A percentile compares a stretch with the other conserved stretches of the same genome.
These are phyloP conservation scores for Malus sieversii DNA, from an alignment of 306 rosid genomes.

Conservation along the genomic window DNA sequence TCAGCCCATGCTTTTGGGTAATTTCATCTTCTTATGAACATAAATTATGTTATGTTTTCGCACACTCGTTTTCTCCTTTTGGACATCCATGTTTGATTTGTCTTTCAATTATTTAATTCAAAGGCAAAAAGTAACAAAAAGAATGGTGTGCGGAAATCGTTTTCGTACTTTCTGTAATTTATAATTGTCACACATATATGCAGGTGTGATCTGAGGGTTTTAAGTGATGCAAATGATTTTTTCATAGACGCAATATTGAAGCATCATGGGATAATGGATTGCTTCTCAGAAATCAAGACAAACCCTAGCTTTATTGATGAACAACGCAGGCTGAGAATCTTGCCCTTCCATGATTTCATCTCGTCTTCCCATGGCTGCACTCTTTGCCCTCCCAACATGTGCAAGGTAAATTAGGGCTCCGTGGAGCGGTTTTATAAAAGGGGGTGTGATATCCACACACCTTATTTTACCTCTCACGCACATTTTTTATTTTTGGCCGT, in stretches of 20 bases:
- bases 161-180: not conserved
- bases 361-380: conserved; percentile 52
- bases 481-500: too few relatives aligned
- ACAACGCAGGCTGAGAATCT: conserved; percentile 46
- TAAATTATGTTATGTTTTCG: too few relatives aligned
- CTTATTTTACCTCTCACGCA: too few relatives aligned
- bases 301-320: conserved; percentile 48
- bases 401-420: conserved; percentile 37
- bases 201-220: conserved; percentile 61
- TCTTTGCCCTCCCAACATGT: conserved; percentile 70
- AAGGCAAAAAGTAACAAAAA: too few relatives aligned
- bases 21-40: not conserved
- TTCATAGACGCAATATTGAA: conserved; percentile 55
- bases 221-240: conserved; percentile 59
- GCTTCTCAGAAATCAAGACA: conserved; percentile 45
- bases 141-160: too few relatives aligned
- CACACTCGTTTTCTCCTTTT: too few relatives aligned
- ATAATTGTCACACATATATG: not conserved
- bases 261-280: conserved; percentile 38
- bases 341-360: conserved; percentile 54
- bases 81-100: too few relatives aligned
- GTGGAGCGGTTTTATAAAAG: too few relatives aligned
- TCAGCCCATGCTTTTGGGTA: conserved; percentile 57
- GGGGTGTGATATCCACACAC: too few relatives aligned
- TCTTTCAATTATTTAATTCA: too few relatives aligned